Evolutionary conservation across 2,329 filamentous ascomycete genomes (phyloP).

Genomic region (Pestalotiopsis sp.): DNA sequence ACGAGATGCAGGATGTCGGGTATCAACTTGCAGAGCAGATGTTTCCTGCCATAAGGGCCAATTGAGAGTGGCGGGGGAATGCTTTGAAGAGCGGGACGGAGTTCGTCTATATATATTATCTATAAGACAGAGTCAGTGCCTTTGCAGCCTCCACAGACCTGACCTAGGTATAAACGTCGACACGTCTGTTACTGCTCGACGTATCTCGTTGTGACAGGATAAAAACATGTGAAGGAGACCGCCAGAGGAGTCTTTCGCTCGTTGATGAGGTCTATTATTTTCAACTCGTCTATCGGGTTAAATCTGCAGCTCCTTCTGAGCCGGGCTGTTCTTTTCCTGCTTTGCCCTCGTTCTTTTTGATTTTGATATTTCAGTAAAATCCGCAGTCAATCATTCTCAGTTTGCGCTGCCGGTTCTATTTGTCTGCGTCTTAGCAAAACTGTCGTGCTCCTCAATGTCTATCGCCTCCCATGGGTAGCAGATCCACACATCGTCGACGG

Average conservation of each 20-base stretch:
- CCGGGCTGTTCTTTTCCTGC: not conserved
- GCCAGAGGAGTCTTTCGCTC: not conserved
- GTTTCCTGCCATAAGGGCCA: not conserved
- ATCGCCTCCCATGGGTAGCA: conserved; percentile 98
- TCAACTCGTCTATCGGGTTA: not conserved
- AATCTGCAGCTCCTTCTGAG: not conserved
- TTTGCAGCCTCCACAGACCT: too few species aligned
- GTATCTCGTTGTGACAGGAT: too few species aligned
- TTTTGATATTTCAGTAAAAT: not conserved
- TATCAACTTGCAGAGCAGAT: not conserved
- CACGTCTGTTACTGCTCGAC: too few species aligned
- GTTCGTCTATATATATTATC: too few species aligned
- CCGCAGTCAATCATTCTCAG: not conserved
- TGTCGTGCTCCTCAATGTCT: conserved; percentile 92
- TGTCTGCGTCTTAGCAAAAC: conserved; percentile 55
- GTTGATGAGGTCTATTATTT: not conserved
- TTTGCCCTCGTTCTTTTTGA: not conserved
- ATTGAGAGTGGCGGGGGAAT: not conserved
- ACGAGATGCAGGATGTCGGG: not conserved
- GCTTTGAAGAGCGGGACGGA: too few species aligned
- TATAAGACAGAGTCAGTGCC: too few species aligned
- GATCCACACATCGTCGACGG: conserved; percentile 95
- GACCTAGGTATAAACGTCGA: too few species aligned
- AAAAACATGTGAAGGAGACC: too few species aligned
- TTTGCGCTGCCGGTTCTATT: conserved; percentile 28